These are phyloP conservation scores for Bruguiera parviflora DNA, from an alignment of 345 rosid genomes.

Conservation along the genomic window DNA sequence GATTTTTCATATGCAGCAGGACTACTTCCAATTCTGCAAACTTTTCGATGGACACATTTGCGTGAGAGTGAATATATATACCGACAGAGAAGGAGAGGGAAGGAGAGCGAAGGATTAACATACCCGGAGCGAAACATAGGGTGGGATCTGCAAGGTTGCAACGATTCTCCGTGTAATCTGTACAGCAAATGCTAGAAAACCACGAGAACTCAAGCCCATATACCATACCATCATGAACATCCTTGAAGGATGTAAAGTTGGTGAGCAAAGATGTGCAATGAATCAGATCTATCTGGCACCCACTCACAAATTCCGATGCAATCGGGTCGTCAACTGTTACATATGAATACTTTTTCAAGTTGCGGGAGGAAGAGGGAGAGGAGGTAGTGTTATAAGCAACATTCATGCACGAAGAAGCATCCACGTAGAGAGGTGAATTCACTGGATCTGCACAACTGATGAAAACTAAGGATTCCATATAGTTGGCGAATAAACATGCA, in stretches of 20 bases:
- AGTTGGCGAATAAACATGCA: neutral
- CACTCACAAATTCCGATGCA: neutral
- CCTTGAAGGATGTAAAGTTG: neutral
- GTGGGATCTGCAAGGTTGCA: neutral
- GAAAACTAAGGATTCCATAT: neutral
- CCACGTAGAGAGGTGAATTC: neutral
- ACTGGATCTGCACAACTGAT: constrained; percentile 1
- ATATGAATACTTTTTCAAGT: neutral
- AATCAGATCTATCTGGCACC: constrained; percentile 1
- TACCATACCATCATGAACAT: neutral
- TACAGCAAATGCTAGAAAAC: neutral
- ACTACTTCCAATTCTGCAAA: too few relatives aligned
- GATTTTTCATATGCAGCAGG: too few relatives aligned
- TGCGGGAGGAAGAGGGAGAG: neutral
- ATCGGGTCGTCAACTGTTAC: neutral
- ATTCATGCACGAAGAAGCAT: neutral
- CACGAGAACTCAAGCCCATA: constrained; percentile 6
- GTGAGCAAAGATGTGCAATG: neutral
- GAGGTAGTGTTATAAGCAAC: neutral
- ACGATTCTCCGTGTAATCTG: neutral
- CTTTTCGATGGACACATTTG: too few relatives aligned
- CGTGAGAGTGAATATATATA: too few relatives aligned
- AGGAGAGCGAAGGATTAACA: neutral
- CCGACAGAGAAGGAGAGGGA: neutral
- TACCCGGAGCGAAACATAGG: neutral